Evolutionary conservation across 805 yeast species (phyloP).

Genomic region (Wickerhamiella azyma): DNA sequence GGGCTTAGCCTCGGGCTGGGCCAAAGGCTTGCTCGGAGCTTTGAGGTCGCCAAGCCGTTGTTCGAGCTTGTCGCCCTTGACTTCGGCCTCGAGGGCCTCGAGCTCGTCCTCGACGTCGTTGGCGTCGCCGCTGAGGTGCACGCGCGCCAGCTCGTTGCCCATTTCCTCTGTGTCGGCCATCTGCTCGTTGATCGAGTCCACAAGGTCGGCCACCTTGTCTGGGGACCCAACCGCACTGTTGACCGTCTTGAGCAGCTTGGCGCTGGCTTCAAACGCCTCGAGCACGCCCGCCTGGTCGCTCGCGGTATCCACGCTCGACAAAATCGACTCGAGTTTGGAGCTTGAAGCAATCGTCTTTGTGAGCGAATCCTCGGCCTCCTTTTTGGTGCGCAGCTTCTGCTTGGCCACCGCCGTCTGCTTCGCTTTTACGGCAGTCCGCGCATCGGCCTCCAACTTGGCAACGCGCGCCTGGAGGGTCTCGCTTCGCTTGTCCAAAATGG

Average conservation of each 20-base stretch:
- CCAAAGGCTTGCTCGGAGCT: neutral
- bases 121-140: conserved; percentile 23
- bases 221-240: conserved; percentile 32
- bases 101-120: conserved; percentile 31
- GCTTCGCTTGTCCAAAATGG: neutral
- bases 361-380: conserved; percentile 18
- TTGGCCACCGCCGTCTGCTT: conserved; percentile 11
- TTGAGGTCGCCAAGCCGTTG: neutral
- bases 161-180: conserved; percentile 29
- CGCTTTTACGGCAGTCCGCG: conserved; percentile 11
- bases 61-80: conserved; percentile 9
- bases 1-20: neutral
- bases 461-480: conserved; percentile 8
- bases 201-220: conserved; percentile 30
- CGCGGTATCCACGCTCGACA: conserved; percentile 33
- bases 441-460: conserved; percentile 10
- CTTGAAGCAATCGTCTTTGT: conserved; percentile 24
- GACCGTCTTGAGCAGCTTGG: conserved; percentile 26
- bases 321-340: conserved; percentile 29
- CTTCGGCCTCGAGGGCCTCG: conserved; percentile 25
- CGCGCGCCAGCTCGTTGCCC: conserved; percentile 24
- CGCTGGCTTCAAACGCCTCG: conserved; percentile 28
- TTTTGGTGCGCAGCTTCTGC: conserved; percentile 14
- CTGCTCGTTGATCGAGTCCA: conserved; percentile 31
- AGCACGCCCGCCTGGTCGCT: conserved; percentile 30